phyloP scores from a whole-genome alignment of 75 land plant genomes.

The Selaginella moellendorffii region DNA sequence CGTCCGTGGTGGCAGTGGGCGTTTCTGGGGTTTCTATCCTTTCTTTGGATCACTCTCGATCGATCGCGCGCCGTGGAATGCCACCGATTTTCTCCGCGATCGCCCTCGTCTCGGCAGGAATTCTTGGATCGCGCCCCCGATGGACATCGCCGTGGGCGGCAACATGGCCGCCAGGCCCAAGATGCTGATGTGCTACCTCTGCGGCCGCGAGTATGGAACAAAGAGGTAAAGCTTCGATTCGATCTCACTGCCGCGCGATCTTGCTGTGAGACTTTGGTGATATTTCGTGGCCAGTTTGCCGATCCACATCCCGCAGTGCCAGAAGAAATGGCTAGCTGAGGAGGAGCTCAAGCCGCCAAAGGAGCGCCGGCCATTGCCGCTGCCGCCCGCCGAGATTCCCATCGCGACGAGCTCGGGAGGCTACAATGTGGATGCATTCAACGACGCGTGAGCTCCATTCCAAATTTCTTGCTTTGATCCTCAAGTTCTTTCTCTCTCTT shows the following conservation, averaged over 20 bases:
- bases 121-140: too few species aligned
- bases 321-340: slow-evolving; percentile 1
- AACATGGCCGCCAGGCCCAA: slow-evolving; percentile 2
- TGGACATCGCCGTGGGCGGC: background rate
- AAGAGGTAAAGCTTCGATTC: background rate
- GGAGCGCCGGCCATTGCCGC: background rate
- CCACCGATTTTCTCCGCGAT: background rate
- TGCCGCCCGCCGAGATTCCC: background rate
- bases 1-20: background rate
- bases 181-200: slow-evolving; percentile 9
- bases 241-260: background rate
- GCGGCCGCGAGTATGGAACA: slow-evolving; percentile 6
- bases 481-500: background rate
- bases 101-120: background rate
- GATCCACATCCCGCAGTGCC: slow-evolving; percentile 8
- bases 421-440: slow-evolving; percentile 5
- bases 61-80: background rate
- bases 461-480: background rate
- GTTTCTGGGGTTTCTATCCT: background rate
- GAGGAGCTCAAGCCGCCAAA: background rate
- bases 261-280: background rate
- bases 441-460: slow-evolving; percentile 5
- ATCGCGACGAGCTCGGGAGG: background rate
- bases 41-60: background rate
- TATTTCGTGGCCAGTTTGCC: slow-evolving; percentile 1